phyloP scores from a whole-genome alignment of 192 early-diverging fungal species.

The Entomortierella beljakovae region DNA sequence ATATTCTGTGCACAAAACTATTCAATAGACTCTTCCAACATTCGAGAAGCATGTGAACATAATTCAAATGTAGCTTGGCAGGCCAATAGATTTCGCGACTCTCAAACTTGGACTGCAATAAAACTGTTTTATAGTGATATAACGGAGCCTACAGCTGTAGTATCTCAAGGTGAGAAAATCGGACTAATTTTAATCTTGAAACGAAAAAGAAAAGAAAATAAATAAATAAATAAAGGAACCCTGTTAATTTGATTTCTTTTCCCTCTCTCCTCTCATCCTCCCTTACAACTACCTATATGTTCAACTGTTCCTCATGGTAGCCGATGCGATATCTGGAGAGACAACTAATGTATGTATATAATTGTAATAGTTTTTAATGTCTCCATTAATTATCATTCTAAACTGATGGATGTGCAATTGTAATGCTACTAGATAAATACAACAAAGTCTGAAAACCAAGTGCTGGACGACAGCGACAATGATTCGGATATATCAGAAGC shows the following conservation, averaged over 20 bases:
- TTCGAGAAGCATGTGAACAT: conserved; percentile 66
- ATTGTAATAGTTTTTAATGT: background rate
- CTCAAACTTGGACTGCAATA: conserved; percentile 84
- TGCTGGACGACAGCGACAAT: conserved; percentile 6
- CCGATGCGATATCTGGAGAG: conserved; percentile 4
- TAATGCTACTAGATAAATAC: background rate
- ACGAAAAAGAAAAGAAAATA: too few relatives aligned
- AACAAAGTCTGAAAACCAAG: background rate
- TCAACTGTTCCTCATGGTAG: background rate
- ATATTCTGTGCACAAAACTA: conserved; percentile 78
- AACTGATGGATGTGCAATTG: background rate
- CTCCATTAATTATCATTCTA: background rate
- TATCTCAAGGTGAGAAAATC: conserved; percentile 25
- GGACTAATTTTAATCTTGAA: too few relatives aligned
- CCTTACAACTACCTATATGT: background rate
- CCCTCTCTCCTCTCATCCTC: too few relatives aligned
- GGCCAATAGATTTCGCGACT: conserved; percentile 66
- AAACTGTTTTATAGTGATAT: conserved; percentile 69
- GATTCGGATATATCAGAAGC: conserved; percentile 16
- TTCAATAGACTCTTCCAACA: conserved; percentile 56
- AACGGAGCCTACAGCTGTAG: conserved; percentile 20
- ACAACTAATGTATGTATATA: background rate
- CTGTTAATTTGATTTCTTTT: too few relatives aligned
- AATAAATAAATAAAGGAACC: too few relatives aligned
- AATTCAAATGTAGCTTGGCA: conserved; percentile 77